A percentile compares a stretch with the other conserved stretches of the same genome.
Evolutionary conservation across 495 filamentous ascomycete species (phyloP).

Genomic region (Penicillium longicatenatum): DNA sequence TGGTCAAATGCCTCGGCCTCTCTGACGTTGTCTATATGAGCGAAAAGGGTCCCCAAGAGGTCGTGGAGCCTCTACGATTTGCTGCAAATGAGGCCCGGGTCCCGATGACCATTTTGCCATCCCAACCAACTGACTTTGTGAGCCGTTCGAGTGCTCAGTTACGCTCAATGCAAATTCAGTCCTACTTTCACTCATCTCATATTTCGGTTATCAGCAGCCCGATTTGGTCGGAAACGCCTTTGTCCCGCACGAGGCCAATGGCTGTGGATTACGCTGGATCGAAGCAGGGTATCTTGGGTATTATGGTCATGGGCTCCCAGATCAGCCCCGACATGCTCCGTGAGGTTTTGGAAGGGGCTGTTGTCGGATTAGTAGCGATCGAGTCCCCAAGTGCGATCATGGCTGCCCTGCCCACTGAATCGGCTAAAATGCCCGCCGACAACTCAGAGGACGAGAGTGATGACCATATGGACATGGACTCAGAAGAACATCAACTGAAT

Average conservation of each 20-base stretch:
- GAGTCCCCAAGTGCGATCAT: constrained; percentile 45
- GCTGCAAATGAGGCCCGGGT: constrained; percentile 37
- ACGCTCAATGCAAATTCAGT: constrained; percentile 77
- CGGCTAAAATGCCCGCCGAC: neutral
- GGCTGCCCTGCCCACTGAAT: constrained; percentile 8
- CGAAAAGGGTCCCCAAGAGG: constrained; percentile 65
- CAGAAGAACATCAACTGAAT: constrained; percentile 2
- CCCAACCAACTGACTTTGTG: constrained; percentile 61
- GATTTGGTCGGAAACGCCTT: constrained; percentile 50
- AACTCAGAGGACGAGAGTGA: constrained; percentile 15
- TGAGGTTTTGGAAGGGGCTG: constrained; percentile 56
- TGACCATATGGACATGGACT: constrained; percentile 34
- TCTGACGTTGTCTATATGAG: constrained; percentile 77
- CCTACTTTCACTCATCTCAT: constrained; percentile 68
- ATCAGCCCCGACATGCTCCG: constrained; percentile 47
- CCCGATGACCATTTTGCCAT: constrained; percentile 47
- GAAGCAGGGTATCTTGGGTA: constrained; percentile 50
- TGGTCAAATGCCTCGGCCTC: constrained; percentile 53
- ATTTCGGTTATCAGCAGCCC: constrained; percentile 34
- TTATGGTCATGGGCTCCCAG: constrained; percentile 55
- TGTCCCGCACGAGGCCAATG: constrained; percentile 53
- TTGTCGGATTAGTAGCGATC: constrained; percentile 59
- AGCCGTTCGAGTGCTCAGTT: constrained; percentile 69
- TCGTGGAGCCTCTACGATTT: constrained; percentile 55
- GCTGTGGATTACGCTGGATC: constrained; percentile 57